Evolutionary conservation across 2,329 filamentous ascomycete species (phyloP), one percentile per base, ranked within the genome.

Genomic region (Botryosphaeria dothidea): DNA sequence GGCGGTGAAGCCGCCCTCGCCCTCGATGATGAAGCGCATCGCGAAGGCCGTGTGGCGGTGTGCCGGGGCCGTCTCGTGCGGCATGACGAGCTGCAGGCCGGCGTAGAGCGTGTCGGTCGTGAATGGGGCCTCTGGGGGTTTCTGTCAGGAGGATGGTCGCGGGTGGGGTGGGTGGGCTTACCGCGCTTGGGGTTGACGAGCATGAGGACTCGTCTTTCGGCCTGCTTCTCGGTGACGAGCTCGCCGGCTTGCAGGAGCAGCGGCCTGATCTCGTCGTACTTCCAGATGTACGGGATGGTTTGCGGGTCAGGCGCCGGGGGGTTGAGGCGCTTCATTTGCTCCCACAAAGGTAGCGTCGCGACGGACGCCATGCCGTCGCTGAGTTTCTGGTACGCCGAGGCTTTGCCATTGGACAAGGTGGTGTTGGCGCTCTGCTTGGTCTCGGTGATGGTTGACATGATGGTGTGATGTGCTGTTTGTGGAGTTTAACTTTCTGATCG

Each of bases 91-190:
- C 68, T 87, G 85, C 1, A 87, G 78, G 1, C 84, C 85, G 2
- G 81, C 84, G 66, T 86, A 86, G 60, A 87, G 76, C 1, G 85
- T 86, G 69, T 87, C 85, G 0, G 84, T 86, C 0, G 85, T 86
- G 67, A 81, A 84, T 0, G 85, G 85, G 0, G 82, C 80, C 63
- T 80, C 82, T 83, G 41, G 31, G 52, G 13, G 31, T 49, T 31
- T 54, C 13, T 38, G n/a, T 27, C 17, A 36, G 51, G 13, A 34
- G 31, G 31, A 34, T 8, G 63, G 51, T 36, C 23, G 23, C 6
- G 1, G 17, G 11, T 3, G 8, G 13, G 2, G 46, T 19, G 49
- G 13, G 25, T n/a, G 8, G 27, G 23, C 17, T 29, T 43, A 29
- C 21, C 29, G 69, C 68, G 57, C 65, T 69, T 66, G 3, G 79